phyloP scores from a whole-genome alignment of 148 eudicot genomes.

The Camellia lanceoleosa region DNA sequence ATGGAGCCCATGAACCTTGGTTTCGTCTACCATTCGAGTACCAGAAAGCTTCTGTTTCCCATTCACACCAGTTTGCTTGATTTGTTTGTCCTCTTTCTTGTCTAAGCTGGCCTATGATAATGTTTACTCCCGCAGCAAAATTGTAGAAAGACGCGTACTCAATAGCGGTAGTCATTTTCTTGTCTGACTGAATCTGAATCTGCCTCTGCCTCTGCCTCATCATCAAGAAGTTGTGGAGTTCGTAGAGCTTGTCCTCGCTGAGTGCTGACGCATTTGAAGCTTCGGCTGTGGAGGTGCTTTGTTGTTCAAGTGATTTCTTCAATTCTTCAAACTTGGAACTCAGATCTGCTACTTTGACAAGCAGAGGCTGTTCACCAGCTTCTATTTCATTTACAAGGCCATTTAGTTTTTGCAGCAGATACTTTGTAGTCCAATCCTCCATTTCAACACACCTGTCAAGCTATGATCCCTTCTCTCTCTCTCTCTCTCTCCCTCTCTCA shows the following conservation, averaged over 20 bases:
- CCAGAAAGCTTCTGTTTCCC: background rate
- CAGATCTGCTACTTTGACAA: background rate
- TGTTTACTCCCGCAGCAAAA: background rate
- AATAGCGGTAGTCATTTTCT: background rate
- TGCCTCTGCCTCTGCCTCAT: constrained; percentile 10
- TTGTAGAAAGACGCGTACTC: background rate
- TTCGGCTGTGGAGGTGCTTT: too few species aligned
- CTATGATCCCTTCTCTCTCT: too few species aligned
- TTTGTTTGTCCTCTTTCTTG: background rate
- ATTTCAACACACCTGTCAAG: too few species aligned
- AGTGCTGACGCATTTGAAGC: background rate
- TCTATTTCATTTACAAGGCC: too few species aligned
- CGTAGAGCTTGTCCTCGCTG: constrained; percentile 21
- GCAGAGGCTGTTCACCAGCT: background rate
- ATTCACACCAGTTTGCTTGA: background rate
- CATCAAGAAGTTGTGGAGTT: constrained; percentile 18
- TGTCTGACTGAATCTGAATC: background rate
- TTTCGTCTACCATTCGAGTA: constrained; percentile 2
- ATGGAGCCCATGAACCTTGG: constrained; percentile 13
- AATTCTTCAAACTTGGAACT: background rate
- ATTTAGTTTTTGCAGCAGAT: too few species aligned
- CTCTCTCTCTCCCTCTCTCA: too few species aligned
- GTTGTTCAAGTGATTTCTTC: background rate
- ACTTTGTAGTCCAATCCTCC: too few species aligned
- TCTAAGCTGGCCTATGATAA: background rate